Base-by-base conservation (phyloP, 208 protist species). In the Leishmania guyanensis region DNA sequence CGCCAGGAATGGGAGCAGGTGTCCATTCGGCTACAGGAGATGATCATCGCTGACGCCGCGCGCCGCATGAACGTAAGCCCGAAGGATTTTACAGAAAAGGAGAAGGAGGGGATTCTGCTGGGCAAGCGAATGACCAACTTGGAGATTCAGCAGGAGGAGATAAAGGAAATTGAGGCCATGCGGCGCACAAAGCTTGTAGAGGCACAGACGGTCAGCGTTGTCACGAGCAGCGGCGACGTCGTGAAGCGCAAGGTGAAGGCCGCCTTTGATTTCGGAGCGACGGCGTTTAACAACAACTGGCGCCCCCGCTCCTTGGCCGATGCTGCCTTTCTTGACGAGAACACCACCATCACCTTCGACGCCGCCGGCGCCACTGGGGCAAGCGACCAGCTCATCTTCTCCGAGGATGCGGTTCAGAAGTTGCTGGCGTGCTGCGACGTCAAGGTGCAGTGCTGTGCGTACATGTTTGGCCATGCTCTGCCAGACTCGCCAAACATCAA, bases 41-140 rank as follows among this genome's bases (percentile, higher is more conserved):
- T 99, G 78, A 99, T 99, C 87, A 96, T 99, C 56, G 98, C 99
- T 17, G 99, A 99, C 85, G 99, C 99, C 64, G 99, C 98, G 71
- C 99, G 99, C 68, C 99, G 99, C 87, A 99, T 99, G 92, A 99
- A 99, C 90, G 99, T 99, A 22, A 99, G 99, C 86, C 98, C 99
- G 26, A 96, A 98, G 9, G 97, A 99, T 62, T 98, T 99, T 46
- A 99, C 99, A 8, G 99, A 99, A 90, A 98, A 97, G 64, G 99
- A 99, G 88, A 99, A 99, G 88, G 91, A 99, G 81, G 99, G 99
- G 88, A 99, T 99, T 89, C 99, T 99, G 85, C 91, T 99, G 10
- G 99, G 99, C 76, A 99, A 99, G 94, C 97, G 99, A 83, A 99
- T 99, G 88, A 93, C 97, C 22, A 98, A 99, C 54, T 97, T 99